Evolutionary conservation across 2,329 filamentous ascomycete genomes (phyloP).

Genomic region (Dryadomyces sulphureus): DNA sequence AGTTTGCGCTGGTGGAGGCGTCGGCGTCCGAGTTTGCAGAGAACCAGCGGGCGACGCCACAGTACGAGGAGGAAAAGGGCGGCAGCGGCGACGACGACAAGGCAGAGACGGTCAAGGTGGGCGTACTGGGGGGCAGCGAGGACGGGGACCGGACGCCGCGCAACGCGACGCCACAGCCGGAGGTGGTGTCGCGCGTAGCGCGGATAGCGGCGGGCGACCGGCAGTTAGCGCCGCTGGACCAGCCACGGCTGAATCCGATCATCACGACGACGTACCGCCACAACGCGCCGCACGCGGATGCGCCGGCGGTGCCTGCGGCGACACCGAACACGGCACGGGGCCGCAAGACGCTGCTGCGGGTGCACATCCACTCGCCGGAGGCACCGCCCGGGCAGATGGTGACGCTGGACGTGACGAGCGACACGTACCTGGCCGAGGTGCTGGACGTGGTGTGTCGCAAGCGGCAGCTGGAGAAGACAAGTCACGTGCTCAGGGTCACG

Average conservation of each 20-base stretch:
- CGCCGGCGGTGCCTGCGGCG: conserved; percentile 32
- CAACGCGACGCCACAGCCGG: conserved; percentile 29
- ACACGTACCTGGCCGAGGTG: conserved; percentile 71
- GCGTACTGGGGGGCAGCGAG: background rate
- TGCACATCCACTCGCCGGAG: conserved; percentile 58
- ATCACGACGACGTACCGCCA: conserved; percentile 44
- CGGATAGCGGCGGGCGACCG: background rate
- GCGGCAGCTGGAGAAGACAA: conserved; percentile 62
- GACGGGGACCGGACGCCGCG: conserved; percentile 21
- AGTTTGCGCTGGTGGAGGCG: conserved; percentile 67
- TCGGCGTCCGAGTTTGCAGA: conserved; percentile 51
- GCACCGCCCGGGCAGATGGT: conserved; percentile 58
- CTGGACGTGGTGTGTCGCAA: conserved; percentile 66
- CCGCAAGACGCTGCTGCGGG: conserved; percentile 53
- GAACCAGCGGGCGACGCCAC: conserved; percentile 53
- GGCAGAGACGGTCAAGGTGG: conserved; percentile 4
- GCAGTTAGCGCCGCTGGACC: conserved; percentile 7
- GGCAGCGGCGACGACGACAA: background rate
- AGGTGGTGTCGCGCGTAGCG: background rate
- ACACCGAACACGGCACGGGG: conserved; percentile 36
- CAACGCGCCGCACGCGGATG: conserved; percentile 41
- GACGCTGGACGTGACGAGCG: conserved; percentile 61
- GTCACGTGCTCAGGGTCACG: conserved; percentile 64
- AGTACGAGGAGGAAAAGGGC: conserved; percentile 41
- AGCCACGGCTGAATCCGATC: conserved; percentile 41